Evolutionary conservation across 2,329 filamentous ascomycete genomes (phyloP).

Genomic region (Neoarthrinium moseri): DNA sequence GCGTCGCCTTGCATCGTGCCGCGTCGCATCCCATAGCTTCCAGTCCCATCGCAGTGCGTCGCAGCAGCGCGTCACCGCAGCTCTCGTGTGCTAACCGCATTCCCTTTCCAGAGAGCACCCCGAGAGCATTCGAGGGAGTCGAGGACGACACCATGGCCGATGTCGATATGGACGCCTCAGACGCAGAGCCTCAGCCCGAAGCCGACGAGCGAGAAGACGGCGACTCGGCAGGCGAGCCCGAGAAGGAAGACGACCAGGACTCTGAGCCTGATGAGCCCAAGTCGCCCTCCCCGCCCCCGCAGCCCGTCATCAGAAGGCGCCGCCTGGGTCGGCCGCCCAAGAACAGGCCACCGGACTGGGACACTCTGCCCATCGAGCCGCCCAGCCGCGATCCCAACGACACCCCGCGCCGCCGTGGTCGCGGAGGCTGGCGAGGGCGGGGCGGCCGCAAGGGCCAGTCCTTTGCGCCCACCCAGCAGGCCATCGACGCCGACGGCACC

Average conservation of each 20-base stretch:
- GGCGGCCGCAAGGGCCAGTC: constrained; percentile 68
- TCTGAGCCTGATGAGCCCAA: constrained; percentile 41
- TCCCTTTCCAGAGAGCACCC: constrained; percentile 9
- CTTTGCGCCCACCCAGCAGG: constrained; percentile 76
- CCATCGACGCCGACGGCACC: constrained; percentile 91
- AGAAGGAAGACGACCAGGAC: constrained; percentile 35
- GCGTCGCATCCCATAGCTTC: neutral
- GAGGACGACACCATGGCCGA: constrained; percentile 43
- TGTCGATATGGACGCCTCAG: constrained; percentile 33
- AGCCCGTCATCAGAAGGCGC: constrained; percentile 68
- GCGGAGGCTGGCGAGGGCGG: constrained; percentile 68
- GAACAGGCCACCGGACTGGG: constrained; percentile 79
- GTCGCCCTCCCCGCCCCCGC: constrained; percentile 55
- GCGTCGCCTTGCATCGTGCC: neutral
- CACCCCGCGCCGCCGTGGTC: constrained; percentile 62
- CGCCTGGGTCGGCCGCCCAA: constrained; percentile 85
- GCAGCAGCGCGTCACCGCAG: neutral
- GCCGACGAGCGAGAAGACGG: constrained; percentile 26
- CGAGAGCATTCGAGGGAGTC: constrained; percentile 9
- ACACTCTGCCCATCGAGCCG: constrained; percentile 55
- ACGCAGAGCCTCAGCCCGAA: constrained; percentile 25
- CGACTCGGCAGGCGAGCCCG: constrained; percentile 28
- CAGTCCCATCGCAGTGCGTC: neutral
- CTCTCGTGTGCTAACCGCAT: neutral
- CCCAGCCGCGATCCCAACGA: constrained; percentile 52